phyloP scores from a whole-genome alignment of 495 filamentous ascomycete species.

The Letharia columbiana region DNA sequence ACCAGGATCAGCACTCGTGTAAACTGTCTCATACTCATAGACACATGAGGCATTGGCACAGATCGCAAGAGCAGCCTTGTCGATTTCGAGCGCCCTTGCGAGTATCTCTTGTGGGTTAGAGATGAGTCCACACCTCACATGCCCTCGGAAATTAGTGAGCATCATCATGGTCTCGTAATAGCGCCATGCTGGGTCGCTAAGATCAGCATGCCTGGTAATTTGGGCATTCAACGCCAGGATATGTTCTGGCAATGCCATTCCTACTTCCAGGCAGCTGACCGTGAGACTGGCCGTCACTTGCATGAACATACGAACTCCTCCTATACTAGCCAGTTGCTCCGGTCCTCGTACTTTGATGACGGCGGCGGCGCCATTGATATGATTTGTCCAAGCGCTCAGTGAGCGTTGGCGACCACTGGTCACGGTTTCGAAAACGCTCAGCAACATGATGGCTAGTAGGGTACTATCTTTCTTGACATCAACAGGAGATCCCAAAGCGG shows the following conservation, averaged over 20 bases:
- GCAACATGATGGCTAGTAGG: conserved; percentile 50
- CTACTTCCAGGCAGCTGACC: neutral
- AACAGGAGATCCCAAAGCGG: conserved; percentile 42
- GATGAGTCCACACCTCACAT: neutral
- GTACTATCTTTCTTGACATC: conserved; percentile 54
- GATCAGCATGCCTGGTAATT: neutral
- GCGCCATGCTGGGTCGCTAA: neutral
- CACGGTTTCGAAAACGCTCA: conserved; percentile 46
- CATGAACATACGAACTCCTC: neutral
- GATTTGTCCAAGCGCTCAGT: conserved; percentile 48
- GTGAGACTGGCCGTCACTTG: neutral
- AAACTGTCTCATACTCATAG: neutral
- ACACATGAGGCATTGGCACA: neutral
- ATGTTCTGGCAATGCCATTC: neutral
- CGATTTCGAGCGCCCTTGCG: neutral
- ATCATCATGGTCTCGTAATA: neutral
- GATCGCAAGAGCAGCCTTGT: neutral
- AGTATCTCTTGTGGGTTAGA: neutral
- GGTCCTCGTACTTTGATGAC: conserved; percentile 49
- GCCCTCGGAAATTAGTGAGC: neutral
- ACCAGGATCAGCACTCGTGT: neutral
- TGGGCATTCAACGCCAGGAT: neutral
- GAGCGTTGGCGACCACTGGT: conserved; percentile 38
- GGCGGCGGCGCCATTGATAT: conserved; percentile 51
- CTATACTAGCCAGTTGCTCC: conserved; percentile 37